Conservation (phyloP, 768 basidiomycete species). For the Crepidotus variabilis region DNA sequence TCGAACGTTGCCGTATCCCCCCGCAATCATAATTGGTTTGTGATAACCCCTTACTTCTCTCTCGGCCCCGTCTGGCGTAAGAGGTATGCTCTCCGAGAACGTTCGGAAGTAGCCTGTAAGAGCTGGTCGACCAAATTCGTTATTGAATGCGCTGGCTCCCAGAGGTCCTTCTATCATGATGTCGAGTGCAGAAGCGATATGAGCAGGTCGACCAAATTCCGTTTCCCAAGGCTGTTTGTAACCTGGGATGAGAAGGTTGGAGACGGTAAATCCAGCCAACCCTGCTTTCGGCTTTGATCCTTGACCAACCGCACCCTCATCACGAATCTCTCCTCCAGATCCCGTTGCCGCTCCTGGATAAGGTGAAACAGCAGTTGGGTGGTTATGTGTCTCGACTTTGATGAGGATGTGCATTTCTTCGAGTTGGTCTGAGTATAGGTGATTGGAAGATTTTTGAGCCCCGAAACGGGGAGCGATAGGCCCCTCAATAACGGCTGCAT, state of each 20-base stretch:
- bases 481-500: conserved; percentile 92
- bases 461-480: conserved; percentile 73
- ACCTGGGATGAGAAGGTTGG: conserved; percentile 90
- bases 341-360: conserved; percentile 99
- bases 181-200: conserved; percentile 90
- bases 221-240: conserved; percentile 95
- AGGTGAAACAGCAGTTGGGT: conserved; percentile 97
- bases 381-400: conserved; percentile 99
- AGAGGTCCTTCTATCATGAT: conserved; percentile 98
- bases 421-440: conserved; percentile 50
- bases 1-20: conserved; percentile 92
- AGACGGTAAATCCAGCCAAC: conserved; percentile 87
- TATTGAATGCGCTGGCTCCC: conserved; percentile 95
- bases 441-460: conserved; percentile 18
- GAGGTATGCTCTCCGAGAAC: conserved; percentile 74
- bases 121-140: conserved; percentile 95
- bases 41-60: conserved; percentile 90
- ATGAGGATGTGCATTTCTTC: conserved; percentile 87
- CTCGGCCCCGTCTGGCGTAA: conserved; percentile 40
- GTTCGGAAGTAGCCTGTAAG: conserved; percentile 94
- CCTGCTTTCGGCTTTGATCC: conserved; percentile 98
- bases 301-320: conserved; percentile 93
- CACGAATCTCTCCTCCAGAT: conserved; percentile 96
- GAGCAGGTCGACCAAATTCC: conserved; percentile 84
- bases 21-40: conserved; percentile 99